A percentile compares a stretch with the other conserved stretches of the same genome.
Conservation (phyloP, 2,329 filamentous ascomycete genomes). For the Lithohypha guttulata region DNA sequence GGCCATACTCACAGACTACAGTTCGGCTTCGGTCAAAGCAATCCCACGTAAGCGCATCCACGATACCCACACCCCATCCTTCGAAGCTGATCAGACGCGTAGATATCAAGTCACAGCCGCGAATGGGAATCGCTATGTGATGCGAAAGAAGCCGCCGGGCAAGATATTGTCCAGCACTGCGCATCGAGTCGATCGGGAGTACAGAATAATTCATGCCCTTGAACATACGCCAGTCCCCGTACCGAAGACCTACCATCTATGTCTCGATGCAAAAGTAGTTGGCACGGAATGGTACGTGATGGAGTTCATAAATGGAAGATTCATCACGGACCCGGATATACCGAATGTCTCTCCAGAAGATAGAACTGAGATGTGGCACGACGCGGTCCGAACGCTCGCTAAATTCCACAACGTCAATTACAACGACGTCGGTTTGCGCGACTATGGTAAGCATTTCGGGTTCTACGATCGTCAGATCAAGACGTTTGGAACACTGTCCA, state of each 20-base stretch:
- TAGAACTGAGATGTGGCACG: conserved; percentile 71
- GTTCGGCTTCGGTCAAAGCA: conserved; percentile 96
- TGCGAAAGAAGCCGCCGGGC: conserved; percentile 97
- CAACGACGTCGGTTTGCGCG: conserved; percentile 53
- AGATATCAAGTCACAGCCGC: conserved; percentile 73
- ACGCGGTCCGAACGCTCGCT: conserved; percentile 71
- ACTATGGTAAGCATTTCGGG: conserved; percentile 60
- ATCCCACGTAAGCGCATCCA: too few species aligned
- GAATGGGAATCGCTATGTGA: conserved; percentile 62
- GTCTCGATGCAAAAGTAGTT: conserved; percentile 67
- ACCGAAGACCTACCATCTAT: conserved; percentile 71
- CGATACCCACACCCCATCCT: too few species aligned
- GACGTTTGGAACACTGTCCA: conserved; percentile 70
- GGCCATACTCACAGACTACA: conserved; percentile 29
- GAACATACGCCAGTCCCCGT: conserved; percentile 72
- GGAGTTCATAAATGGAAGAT: conserved; percentile 87
- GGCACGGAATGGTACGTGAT: conserved; percentile 96
- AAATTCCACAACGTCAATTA: conserved; percentile 70
- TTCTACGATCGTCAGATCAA: conserved; percentile 81
- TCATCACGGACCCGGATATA: conserved; percentile 80
- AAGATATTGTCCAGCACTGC: conserved; percentile 85
- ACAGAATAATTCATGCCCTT: conserved; percentile 77
- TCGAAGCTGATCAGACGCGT: too few species aligned
- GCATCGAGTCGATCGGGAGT: conserved; percentile 93
- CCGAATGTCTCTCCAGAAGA: conserved; percentile 59